Conservation (phyloP, 2,329 filamentous ascomycete genomes). For the Nemania abortiva region DNA sequence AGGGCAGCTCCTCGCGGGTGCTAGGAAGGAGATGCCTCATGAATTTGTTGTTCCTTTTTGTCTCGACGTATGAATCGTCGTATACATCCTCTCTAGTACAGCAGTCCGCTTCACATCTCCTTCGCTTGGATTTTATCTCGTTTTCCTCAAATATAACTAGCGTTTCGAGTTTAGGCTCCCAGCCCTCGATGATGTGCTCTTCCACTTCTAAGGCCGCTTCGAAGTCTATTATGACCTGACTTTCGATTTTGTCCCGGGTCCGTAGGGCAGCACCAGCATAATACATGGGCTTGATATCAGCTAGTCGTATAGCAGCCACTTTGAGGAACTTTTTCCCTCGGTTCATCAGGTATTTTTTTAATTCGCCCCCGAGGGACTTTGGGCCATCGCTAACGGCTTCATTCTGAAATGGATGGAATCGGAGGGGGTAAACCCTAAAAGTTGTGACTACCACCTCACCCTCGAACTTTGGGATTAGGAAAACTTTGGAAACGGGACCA, state of each 20-base stretch:
- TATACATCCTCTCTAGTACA: background rate
- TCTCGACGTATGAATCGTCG: background rate
- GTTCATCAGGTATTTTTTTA: slow-evolving; percentile 10
- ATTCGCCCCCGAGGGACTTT: background rate
- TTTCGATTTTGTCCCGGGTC: slow-evolving; percentile 4
- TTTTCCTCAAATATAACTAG: background rate
- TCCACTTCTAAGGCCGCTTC: slow-evolving; percentile 1
- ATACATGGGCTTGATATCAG: slow-evolving; percentile 7
- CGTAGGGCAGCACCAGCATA: background rate
- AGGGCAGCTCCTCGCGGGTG: background rate
- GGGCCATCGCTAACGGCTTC: background rate
- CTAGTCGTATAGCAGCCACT: slow-evolving; percentile 1
- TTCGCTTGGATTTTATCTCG: background rate
- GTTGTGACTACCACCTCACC: background rate
- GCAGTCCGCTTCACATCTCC: background rate
- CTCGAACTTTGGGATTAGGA: slow-evolving; percentile 12
- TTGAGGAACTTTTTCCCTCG: slow-evolving; percentile 10
- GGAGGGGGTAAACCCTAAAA: slow-evolving; percentile 9
- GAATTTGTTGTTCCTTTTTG: slow-evolving; percentile 3
- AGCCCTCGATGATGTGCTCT: background rate
- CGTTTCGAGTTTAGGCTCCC: background rate
- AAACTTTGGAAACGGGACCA: slow-evolving; percentile 16
- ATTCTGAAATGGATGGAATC: slow-evolving; percentile 11
- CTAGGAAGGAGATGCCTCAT: background rate
- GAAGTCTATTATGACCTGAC: slow-evolving; percentile 3